Percentiles rank a stretch among this genome's conserved stretches.
Conservation (phyloP, 1,284 basidiomycete species). For the Rhodotorula sp. region DNA sequence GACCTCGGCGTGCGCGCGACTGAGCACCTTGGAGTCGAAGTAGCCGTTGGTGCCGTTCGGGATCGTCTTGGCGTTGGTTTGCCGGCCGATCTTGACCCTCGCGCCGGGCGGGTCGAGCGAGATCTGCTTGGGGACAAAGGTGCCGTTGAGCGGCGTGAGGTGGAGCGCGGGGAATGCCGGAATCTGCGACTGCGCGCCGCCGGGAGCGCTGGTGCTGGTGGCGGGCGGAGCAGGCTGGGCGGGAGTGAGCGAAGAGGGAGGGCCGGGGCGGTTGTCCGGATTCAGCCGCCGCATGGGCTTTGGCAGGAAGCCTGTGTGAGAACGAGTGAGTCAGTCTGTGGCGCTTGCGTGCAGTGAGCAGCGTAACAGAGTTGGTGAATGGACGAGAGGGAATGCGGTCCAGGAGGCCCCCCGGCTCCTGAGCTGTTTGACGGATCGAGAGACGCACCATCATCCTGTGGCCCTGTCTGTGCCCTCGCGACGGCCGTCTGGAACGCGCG, state of each 20-base stretch:
- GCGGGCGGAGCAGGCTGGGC: background rate
- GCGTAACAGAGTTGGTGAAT: background rate
- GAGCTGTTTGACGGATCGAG: too few species aligned
- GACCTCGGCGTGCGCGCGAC: constrained; percentile 93
- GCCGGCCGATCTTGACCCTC: constrained; percentile 91
- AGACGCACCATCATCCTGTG: too few species aligned
- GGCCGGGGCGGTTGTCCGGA: background rate
- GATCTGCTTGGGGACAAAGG: constrained; percentile 94
- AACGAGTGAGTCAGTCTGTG: background rate
- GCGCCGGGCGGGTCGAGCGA: constrained; percentile 67
- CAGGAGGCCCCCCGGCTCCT: too few species aligned
- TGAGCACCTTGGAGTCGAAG: constrained; percentile 96
- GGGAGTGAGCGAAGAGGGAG: background rate
- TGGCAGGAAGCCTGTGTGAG: background rate
- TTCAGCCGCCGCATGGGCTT: background rate
- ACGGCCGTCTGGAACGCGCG: too few species aligned
- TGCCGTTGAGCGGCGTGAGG: constrained; percentile 93
- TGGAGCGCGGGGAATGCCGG: constrained; percentile 61
- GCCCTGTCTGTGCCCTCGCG: too few species aligned
- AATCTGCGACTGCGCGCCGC: background rate
- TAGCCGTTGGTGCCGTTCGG: constrained; percentile 94
- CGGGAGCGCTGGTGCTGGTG: background rate
- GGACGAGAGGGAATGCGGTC: too few species aligned
- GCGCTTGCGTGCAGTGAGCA: background rate
- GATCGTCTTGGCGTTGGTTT: constrained; percentile 94